A percentile compares a stretch with the other conserved stretches of the same genome.
Evolutionary conservation across 1,139 yeast species (phyloP).

Genomic region (Suhomyces bribrorum): DNA sequence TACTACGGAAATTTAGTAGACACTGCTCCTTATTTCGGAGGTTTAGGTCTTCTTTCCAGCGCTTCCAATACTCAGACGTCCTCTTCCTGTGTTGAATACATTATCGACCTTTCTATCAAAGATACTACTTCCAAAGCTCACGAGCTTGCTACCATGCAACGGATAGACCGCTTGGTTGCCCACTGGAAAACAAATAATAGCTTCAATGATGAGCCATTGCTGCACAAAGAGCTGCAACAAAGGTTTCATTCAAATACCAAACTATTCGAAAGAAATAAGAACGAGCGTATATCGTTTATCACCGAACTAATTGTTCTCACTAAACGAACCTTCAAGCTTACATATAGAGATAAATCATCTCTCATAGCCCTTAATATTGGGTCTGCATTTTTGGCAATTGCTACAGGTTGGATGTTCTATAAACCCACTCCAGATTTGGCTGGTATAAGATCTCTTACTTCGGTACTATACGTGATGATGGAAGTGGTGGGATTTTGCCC

Average conservation of each 20-base stretch:
- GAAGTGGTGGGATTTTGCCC: slow-evolving; percentile 72
- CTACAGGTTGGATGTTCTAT: slow-evolving; percentile 77
- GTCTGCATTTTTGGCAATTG: slow-evolving; percentile 55
- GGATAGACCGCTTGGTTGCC: slow-evolving; percentile 48
- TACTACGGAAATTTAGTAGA: slow-evolving; percentile 55
- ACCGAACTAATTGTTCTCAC: slow-evolving; percentile 57
- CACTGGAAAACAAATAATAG: slow-evolving; percentile 47
- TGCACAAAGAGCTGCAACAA: slow-evolving; percentile 16
- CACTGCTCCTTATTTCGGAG: slow-evolving; percentile 54
- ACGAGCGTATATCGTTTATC: slow-evolving; percentile 31
- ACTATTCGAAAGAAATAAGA: slow-evolving; percentile 28
- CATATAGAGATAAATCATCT: slow-evolving; percentile 62
- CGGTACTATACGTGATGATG: slow-evolving; percentile 62
- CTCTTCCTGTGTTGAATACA: slow-evolving; percentile 55
- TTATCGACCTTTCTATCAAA: slow-evolving; percentile 70
- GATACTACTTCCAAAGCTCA: slow-evolving; percentile 51
- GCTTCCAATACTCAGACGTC: slow-evolving; percentile 1
- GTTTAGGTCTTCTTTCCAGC: slow-evolving; percentile 9
- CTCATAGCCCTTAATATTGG: slow-evolving; percentile 56
- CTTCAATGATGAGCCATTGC: slow-evolving; percentile 8
- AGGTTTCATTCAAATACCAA: slow-evolving; percentile 26
- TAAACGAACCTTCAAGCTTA: slow-evolving; percentile 54
- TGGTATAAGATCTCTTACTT: slow-evolving; percentile 68
- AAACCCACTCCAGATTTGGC: slow-evolving; percentile 61
- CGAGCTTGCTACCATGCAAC: slow-evolving; percentile 43